These are phyloP conservation scores for Trichoderma lentiforme DNA, from an alignment of 2,329 filamentous ascomycete species.

Conservation along the genomic window DNA sequence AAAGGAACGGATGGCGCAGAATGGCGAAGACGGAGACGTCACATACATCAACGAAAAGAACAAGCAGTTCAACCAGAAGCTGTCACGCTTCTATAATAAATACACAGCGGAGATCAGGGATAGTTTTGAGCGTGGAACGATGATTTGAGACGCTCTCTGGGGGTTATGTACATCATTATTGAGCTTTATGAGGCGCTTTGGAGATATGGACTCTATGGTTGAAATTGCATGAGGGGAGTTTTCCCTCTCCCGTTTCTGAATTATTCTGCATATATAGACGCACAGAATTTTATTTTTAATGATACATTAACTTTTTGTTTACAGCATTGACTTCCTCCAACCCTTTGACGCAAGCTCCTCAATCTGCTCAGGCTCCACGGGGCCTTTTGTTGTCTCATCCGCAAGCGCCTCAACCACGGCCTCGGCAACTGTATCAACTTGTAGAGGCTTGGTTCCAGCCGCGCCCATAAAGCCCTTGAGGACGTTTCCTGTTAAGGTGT, in stretches of 20 bases:
- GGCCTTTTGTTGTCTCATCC: slow-evolving; percentile 69
- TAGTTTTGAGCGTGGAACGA: slow-evolving; percentile 94
- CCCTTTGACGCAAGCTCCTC: slow-evolving; percentile 75
- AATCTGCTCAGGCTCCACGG: slow-evolving; percentile 75
- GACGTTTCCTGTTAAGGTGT: slow-evolving; percentile 71
- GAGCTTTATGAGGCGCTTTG: neutral
- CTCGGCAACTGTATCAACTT: slow-evolving; percentile 82
- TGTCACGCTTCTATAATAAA: slow-evolving; percentile 95
- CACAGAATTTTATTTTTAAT: neutral
- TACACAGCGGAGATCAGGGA: slow-evolving; percentile 97
- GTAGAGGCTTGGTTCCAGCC: slow-evolving; percentile 79
- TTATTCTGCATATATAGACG: slow-evolving; percentile 26
- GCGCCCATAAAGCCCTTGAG: slow-evolving; percentile 76
- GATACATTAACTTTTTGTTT: slow-evolving; percentile 26
- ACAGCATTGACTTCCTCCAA: slow-evolving; percentile 91
- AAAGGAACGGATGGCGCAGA: slow-evolving; percentile 70
- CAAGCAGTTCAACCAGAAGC: slow-evolving; percentile 99
- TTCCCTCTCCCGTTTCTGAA: neutral
- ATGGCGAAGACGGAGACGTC: slow-evolving; percentile 84
- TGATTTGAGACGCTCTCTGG: slow-evolving; percentile 58
- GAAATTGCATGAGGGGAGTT: neutral
- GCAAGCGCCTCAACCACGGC: slow-evolving; percentile 84
- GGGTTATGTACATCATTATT: neutral
- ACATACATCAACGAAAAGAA: slow-evolving; percentile 99
- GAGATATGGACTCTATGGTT: neutral